Evolutionary conservation across 208 protist species (phyloP).

Genomic region (Crithidia acanthocephali): DNA sequence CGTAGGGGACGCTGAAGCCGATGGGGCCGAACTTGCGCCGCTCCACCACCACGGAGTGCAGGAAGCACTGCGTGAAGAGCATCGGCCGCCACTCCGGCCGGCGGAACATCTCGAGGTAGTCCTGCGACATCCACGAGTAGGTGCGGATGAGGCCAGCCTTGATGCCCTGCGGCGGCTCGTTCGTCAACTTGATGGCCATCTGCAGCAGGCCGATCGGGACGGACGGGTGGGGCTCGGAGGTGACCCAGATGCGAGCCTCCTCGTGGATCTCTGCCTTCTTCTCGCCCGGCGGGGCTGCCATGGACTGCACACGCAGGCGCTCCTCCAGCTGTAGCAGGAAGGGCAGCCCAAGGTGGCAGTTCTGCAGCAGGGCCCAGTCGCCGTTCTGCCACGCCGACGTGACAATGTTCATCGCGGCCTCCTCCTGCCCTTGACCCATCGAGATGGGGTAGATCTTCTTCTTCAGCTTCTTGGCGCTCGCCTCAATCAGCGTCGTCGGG

Average conservation of each 20-base stretch:
- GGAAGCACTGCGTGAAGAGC: constrained; percentile 97
- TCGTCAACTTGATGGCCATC: constrained; percentile 98
- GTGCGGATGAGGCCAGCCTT: constrained; percentile 96
- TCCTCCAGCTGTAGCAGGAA: constrained; percentile 94
- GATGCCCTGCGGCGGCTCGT: constrained; percentile 97
- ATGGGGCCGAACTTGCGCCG: constrained; percentile 98
- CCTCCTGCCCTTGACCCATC: constrained; percentile 99
- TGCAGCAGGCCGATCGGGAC: constrained; percentile 97
- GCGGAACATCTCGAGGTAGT: constrained; percentile 96
- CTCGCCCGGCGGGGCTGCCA: constrained; percentile 70
- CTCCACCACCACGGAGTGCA: constrained; percentile 98
- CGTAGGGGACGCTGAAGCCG: constrained; percentile 98
- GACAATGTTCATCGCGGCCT: constrained; percentile 92
- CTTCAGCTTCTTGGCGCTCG: constrained; percentile 95
- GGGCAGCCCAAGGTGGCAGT: constrained; percentile 96
- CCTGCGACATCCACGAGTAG: constrained; percentile 97
- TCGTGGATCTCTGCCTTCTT: constrained; percentile 88
- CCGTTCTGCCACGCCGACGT: constrained; percentile 85
- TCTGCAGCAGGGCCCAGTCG: constrained; percentile 97
- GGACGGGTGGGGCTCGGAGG: constrained; percentile 93
- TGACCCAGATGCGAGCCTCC: constrained; percentile 97
- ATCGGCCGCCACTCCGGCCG: constrained; percentile 96
- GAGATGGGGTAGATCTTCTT: constrained; percentile 97
- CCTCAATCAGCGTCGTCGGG: constrained; percentile 95
- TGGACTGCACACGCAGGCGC: constrained; percentile 81